Conservation (phyloP, 2,329 filamentous ascomycete genomes). For the Diaporthe capsici region DNA sequence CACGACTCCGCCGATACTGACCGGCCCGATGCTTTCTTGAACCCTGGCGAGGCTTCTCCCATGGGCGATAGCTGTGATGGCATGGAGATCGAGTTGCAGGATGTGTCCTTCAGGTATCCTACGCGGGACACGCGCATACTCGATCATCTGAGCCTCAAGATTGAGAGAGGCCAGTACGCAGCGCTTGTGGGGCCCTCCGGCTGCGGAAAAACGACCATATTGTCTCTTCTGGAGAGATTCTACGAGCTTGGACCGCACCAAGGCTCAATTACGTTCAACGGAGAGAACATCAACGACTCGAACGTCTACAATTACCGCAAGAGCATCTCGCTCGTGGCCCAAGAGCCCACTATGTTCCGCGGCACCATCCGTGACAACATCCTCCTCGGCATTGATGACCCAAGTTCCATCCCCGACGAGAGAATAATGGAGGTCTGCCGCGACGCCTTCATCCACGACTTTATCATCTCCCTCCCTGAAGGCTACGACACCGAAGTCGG, state of each 20-base stretch:
- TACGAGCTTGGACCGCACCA: constrained; percentile 78
- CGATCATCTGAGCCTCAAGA: constrained; percentile 81
- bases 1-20: constrained; percentile 78
- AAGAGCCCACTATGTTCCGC: constrained; percentile 95
- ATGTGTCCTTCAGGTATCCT: constrained; percentile 95
- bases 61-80: constrained; percentile 73
- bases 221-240: constrained; percentile 92
- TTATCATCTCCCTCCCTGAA: constrained; percentile 89
- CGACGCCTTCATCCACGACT: constrained; percentile 94
- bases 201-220: constrained; percentile 94
- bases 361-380: constrained; percentile 94
- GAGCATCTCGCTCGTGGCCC: constrained; percentile 88
- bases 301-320: constrained; percentile 90
- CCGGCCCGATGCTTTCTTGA: background rate
- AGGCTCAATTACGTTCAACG: constrained; percentile 69
- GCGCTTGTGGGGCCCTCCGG: constrained; percentile 95
- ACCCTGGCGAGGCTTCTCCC: constrained; percentile 59
- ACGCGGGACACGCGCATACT: constrained; percentile 94
- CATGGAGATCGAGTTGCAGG: constrained; percentile 82
- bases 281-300: constrained; percentile 67
- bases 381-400: constrained; percentile 78
- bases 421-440: constrained; percentile 84
- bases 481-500: constrained; percentile 92
- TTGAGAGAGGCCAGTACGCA: constrained; percentile 85
- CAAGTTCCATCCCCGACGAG: constrained; percentile 77